Base-by-base conservation (phyloP, 2,329 filamentous ascomycete genomes). In the Apiospora pterosperma region DNA sequence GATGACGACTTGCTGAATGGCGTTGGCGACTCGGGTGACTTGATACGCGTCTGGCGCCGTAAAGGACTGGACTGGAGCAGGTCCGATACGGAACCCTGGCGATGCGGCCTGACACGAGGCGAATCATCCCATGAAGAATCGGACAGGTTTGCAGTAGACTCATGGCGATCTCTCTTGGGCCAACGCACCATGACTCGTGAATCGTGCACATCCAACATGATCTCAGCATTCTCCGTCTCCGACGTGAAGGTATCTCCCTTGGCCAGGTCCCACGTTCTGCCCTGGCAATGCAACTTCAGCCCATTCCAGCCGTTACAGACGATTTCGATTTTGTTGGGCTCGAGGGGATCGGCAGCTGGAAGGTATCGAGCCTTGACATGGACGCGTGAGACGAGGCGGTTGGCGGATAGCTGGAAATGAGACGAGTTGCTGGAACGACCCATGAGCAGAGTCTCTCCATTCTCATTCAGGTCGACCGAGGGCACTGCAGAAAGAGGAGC, bases 281-380 rank as follows among this genome's bases (percentile, higher is more conserved):
- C 93, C 78, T 95, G 91, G 81, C 93, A 97, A 79, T 97, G 93
- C 70, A 99, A 80, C 81, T 93, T 97, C 69, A 96, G 84, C 19
- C 96, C 96, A 77, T 99, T 99, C 95, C 95, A 98, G 25, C 96
- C 96, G 73, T 91, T 87, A 82, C 96, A 99, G 73, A 92, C 85
- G 71, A 99, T 91, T 77, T 97, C 92, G 59, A 99, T 87, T 77
- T 88, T 90, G 76, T 91, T 92, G 67, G 88, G 84, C 70, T 92
- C 88, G 71, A 92, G 85, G 5, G 86, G 85, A 63, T 86, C 84
- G 23, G 84, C 80, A 14, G 92, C 88, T 25, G 90, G 85, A 68
- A 95, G 87, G 77, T 94, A 99, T 62, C 89, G 87, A 68, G 93
- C 94, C 79, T 92, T 91, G 77, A 97, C 91, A 76, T 99, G 96